Evolutionary conservation across 2,329 filamentous ascomycete genomes (phyloP), one percentile per base, ranked within the genome.

Genomic region (Trichoderma arundinaceum): DNA sequence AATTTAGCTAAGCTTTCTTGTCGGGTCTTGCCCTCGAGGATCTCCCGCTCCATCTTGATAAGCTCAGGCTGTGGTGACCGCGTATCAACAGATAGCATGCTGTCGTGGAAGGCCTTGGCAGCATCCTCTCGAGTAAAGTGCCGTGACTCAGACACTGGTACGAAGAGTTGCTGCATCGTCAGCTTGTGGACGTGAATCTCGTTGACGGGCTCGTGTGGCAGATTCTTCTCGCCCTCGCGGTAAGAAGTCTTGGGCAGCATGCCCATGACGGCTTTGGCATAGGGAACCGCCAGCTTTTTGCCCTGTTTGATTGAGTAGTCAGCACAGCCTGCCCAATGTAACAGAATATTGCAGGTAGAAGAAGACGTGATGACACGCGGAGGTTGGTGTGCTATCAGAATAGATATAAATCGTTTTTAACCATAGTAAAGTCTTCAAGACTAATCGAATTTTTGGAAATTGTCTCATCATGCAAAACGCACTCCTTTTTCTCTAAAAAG

Each of bases 341-440:
- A 13, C 32, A 15, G 2, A 28, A 43, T 12, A 19, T 13, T 17
- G n/a, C 38, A 17, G 8, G n/a, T 12, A 46, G 35, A 4, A 28
- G 7, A 59, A 35, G 1, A n/a, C n/a, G n/a, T n/a, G n/a, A n/a
- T n/a, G n/a, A n/a, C n/a, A n/a, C n/a, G n/a, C n/a, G n/a, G n/a
- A n/a, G n/a, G n/a, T n/a, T n/a, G n/a, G 35, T 65, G 56, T 66
- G 64, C 67, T 67, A 64, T 73, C 74, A 74, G 72, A 63, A 68
- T 66, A n/a, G n/a, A 68, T 67, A 66, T 71, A 71, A 73, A 76
- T 71, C 67, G 67, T 86, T 85, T 90, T 83, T 94, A 94, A 97
- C 92, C 92, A 95, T 89, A 84, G 77, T 64, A 66, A 82, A 88
- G 94, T 98, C 94, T 97, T 97, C 85, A 96, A 97, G 94, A 98